Percentiles rank a stretch among this genome's conserved stretches.
Conservation (phyloP, 2,329 filamentous ascomycete genomes). For the Talaromyces sp. region DNA sequence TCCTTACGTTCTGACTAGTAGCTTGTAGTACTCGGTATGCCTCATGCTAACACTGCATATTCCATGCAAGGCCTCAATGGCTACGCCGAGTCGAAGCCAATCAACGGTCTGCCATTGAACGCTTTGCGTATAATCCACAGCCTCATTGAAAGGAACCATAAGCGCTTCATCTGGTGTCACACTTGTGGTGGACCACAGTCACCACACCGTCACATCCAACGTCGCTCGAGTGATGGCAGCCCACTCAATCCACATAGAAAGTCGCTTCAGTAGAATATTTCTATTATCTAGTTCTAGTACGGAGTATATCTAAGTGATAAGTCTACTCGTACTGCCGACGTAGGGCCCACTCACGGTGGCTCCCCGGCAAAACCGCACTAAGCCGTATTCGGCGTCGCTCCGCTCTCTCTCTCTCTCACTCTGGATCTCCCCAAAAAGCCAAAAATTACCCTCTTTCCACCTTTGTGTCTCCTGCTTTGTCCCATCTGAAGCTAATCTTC, state of each 20-base stretch:
- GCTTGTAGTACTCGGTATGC: too few species aligned
- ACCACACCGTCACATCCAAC: not conserved
- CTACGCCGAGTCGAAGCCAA: not conserved
- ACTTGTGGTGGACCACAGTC: not conserved
- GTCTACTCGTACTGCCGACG: too few species aligned
- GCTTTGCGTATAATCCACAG: not conserved
- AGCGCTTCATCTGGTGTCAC: not conserved
- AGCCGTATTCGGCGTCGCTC: constrained; percentile 12
- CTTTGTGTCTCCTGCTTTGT: constrained; percentile 6
- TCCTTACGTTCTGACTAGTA: too few species aligned
- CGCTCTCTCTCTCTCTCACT: not conserved
- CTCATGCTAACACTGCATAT: not conserved
- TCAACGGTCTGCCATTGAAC: not conserved
- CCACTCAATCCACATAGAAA: too few species aligned
- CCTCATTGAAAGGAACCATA: not conserved
- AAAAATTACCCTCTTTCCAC: constrained; percentile 5
- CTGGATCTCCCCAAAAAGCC: constrained; percentile 12
- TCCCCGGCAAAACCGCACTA: constrained; percentile 6
- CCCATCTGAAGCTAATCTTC: constrained; percentile 1
- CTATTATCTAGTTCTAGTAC: too few species aligned
- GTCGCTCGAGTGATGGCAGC: not conserved
- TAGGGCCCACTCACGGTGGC: not conserved
- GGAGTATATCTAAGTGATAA: too few species aligned
- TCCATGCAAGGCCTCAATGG: not conserved
- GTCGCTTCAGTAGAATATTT: too few species aligned